Evolutionary conservation across 1,284 basidiomycete genomes (phyloP).

Genomic region (Leccinum variabile): DNA sequence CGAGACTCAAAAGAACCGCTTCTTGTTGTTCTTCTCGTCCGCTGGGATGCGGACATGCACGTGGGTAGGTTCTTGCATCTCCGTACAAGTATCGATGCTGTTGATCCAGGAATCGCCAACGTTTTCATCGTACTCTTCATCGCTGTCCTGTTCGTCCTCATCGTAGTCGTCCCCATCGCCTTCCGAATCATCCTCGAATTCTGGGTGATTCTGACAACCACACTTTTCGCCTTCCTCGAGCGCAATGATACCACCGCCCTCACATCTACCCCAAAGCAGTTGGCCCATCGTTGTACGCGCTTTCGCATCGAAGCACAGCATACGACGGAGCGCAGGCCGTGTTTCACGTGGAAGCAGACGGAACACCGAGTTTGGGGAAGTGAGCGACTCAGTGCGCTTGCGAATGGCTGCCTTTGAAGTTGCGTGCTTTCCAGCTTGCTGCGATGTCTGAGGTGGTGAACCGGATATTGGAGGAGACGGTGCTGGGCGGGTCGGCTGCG

Average conservation of each 20-base stretch:
- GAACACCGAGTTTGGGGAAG: conserved; percentile 95
- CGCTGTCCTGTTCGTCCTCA: conserved; percentile 37
- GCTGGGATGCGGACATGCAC: conserved; percentile 67
- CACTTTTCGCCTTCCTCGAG: conserved; percentile 34
- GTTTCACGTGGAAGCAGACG: conserved; percentile 94
- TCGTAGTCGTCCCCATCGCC: conserved; percentile 16
- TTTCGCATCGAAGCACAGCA: conserved; percentile 90
- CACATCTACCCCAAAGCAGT: conserved; percentile 79
- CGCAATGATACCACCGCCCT: conserved; percentile 66
- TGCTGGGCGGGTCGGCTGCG: conserved; percentile 23
- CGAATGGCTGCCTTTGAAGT: conserved; percentile 35
- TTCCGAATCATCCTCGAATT: conserved; percentile 25
- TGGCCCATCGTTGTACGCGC: conserved; percentile 94
- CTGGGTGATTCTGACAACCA: conserved; percentile 64
- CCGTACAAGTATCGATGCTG: conserved; percentile 71
- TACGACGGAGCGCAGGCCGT: conserved; percentile 84
- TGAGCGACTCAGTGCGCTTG: conserved; percentile 68
- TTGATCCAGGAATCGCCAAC: conserved; percentile 80
- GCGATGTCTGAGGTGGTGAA: conserved; percentile 6
- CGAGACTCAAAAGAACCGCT: conserved; percentile 60
- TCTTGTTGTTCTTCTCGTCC: conserved; percentile 72
- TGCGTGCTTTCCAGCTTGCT: conserved; percentile 11
- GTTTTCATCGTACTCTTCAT: conserved; percentile 70
- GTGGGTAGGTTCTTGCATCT: conserved; percentile 51
- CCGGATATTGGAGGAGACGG: conserved; percentile 20